Evolutionary conservation across 305 asterid genomes (phyloP), one percentile per base, ranked within the genome.

Genomic region (Ajuga reptans): DNA sequence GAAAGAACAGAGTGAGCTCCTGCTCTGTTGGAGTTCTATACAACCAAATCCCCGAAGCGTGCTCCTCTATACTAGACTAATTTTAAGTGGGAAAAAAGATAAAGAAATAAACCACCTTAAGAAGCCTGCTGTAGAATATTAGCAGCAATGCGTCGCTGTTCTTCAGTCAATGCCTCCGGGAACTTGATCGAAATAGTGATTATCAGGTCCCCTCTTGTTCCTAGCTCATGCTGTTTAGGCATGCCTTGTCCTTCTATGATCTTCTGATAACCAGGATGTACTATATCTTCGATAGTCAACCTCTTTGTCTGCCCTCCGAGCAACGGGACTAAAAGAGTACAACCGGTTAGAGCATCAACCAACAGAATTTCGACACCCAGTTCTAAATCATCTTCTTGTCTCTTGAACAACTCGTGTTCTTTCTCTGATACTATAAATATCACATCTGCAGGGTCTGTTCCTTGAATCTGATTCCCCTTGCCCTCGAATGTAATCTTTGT

Each of bases 401-500:
- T 87, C 58, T n/a, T 78, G 56, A 83, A 91, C 75, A 79, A 9
- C 1, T 75, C 66, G 66, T 89, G 95, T n/a, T 42, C 18, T 62
- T 72, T 83, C 80, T 89, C 97, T 21, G 68, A 75, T 12, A 89
- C 69, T 10, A 81, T 74, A 31, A 85, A 87, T 56, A 78, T 56
- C 21, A 91, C 75, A 47, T 87, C 95, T 36, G 80, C 86, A n/a
- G 84, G 81, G 9, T 63, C 56, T 4, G 77, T 69, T 4, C 89
- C 88, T 0, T 78, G 81, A 42, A 76, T 77, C 77, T 87, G 87
- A 10, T 84, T 72, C 21, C 93, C 92, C 83, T 71, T 86, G 12
- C 84, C 90, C 69, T 89, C 91, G 62, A 91, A 91, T 9, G 90
- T 84, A 9, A 89, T 83, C 76, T 59, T 82, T 12, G 95, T 87